These are phyloP conservation scores for Ormosia emarginata DNA, from an alignment of 306 rosid genomes.

Conservation along the genomic window DNA sequence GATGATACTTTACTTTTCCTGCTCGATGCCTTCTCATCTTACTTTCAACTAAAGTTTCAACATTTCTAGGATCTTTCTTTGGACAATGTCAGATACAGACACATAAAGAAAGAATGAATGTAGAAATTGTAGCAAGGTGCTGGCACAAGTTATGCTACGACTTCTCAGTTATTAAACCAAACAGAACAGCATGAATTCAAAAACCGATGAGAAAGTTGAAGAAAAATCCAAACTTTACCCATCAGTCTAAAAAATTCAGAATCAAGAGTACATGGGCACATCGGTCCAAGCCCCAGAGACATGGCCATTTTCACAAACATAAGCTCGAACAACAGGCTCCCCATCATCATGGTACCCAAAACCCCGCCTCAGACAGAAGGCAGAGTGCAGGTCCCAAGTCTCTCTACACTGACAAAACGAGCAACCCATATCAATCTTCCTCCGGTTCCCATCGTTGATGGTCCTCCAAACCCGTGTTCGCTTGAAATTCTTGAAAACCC, in stretches of 20 bases:
- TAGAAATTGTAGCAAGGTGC: not conserved
- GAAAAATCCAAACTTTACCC: no score
- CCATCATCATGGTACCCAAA: conserved; percentile 85
- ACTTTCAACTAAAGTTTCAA: not conserved
- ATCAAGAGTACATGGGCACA: conserved; percentile 58
- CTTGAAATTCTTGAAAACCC: conserved; percentile 63
- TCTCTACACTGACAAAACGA: conserved; percentile 55
- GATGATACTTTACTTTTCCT: not conserved
- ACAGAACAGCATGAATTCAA: not conserved
- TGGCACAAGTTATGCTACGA: not conserved
- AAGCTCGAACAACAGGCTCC: conserved; percentile 85
- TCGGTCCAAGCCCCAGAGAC: conserved; percentile 95
- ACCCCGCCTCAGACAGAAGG: conserved; percentile 65
- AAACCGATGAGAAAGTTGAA: no score
- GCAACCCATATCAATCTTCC: conserved; percentile 48
- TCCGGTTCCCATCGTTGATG: conserved; percentile 55
- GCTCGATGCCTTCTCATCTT: not conserved
- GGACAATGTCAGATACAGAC: not conserved
- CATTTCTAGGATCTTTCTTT: not conserved
- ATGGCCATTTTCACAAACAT: conserved; percentile 85
- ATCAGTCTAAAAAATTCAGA: no score
- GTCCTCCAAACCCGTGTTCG: conserved; percentile 65
- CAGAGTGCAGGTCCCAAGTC: conserved; percentile 81
- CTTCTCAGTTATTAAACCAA: not conserved
- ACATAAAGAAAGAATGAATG: not conserved